Conservation (phyloP, 2,329 filamentous ascomycete species). For the Chrysoporthe austroafricana region DNA sequence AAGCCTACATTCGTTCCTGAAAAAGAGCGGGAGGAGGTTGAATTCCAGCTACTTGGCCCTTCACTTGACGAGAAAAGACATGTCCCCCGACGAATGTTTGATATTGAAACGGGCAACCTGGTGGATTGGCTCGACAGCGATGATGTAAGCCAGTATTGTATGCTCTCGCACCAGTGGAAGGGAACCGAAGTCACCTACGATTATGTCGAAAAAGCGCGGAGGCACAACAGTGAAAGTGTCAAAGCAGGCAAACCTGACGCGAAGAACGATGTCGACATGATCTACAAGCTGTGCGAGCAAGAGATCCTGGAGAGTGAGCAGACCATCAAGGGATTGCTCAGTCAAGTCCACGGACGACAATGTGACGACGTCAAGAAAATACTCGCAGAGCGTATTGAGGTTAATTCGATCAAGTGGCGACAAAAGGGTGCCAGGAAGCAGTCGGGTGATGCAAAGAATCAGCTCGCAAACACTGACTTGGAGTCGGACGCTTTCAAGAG, state of each 20-base stretch:
- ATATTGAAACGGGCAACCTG: not conserved
- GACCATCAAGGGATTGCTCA: not conserved
- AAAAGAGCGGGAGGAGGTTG: not conserved
- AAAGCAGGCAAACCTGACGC: not conserved
- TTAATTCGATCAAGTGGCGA: not conserved
- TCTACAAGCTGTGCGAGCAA: not conserved
- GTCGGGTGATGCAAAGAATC: not conserved
- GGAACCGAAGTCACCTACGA: not conserved
- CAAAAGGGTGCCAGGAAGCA: not conserved
- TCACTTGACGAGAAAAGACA: not conserved
- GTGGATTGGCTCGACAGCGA: not conserved
- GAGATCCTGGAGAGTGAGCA: not conserved
- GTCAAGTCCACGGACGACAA: not conserved
- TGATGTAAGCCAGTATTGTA: not conserved
- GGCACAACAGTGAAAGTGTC: not conserved
- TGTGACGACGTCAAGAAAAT: not conserved
- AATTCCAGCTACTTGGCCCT: not conserved
- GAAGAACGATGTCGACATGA: not conserved
- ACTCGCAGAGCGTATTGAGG: not conserved
- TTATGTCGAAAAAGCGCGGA: not conserved
- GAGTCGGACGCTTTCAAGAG: conserved; percentile 1
- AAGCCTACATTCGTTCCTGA: not conserved
- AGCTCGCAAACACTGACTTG: not conserved
- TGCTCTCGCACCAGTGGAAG: conserved; percentile 3
- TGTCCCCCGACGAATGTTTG: not conserved